Evolutionary conservation across 2,329 filamentous ascomycete species (phyloP).

Genomic region (Eurotiales sp.): DNA sequence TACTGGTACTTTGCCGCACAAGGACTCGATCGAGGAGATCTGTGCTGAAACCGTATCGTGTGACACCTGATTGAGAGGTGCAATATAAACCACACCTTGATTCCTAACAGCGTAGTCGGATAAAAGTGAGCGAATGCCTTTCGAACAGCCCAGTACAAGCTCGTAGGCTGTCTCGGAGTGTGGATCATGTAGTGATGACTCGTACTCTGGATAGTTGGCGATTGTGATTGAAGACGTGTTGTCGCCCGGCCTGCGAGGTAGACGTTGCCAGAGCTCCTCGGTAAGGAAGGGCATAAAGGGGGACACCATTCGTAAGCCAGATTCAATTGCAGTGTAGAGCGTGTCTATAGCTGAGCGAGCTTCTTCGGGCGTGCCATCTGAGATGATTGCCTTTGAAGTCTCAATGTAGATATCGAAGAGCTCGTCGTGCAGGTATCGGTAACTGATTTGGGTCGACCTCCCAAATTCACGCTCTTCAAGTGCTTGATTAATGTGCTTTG

Average conservation of each 20-base stretch:
- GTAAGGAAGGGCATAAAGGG: conserved; percentile 58
- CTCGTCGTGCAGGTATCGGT: conserved; percentile 46
- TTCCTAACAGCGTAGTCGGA: conserved; percentile 21
- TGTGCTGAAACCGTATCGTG: not conserved
- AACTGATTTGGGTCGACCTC: conserved; percentile 33
- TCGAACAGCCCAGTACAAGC: conserved; percentile 59
- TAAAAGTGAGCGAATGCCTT: conserved; percentile 59
- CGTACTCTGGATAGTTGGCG: conserved; percentile 55
- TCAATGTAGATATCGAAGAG: conserved; percentile 51
- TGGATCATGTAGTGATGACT: conserved; percentile 50
- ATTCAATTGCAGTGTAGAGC: conserved; percentile 60
- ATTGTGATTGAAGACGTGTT: conserved; percentile 57
- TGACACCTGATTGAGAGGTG: not conserved
- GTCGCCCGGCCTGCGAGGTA: conserved; percentile 55
- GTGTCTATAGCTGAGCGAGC: conserved; percentile 55
- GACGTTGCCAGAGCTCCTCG: conserved; percentile 58
- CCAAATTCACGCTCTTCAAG: conserved; percentile 44
- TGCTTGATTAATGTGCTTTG: conserved; percentile 40
- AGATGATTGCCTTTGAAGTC: conserved; percentile 44
- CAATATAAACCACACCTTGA: not conserved
- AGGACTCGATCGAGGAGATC: not conserved
- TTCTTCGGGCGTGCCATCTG: conserved; percentile 35
- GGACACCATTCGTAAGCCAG: conserved; percentile 52
- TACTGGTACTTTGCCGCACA: not conserved
- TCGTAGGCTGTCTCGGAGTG: conserved; percentile 57